Evolutionary conservation across 2,329 filamentous ascomycete species (phyloP), one percentile per base, ranked within the genome.

Genomic region (Didymella glomerata): DNA sequence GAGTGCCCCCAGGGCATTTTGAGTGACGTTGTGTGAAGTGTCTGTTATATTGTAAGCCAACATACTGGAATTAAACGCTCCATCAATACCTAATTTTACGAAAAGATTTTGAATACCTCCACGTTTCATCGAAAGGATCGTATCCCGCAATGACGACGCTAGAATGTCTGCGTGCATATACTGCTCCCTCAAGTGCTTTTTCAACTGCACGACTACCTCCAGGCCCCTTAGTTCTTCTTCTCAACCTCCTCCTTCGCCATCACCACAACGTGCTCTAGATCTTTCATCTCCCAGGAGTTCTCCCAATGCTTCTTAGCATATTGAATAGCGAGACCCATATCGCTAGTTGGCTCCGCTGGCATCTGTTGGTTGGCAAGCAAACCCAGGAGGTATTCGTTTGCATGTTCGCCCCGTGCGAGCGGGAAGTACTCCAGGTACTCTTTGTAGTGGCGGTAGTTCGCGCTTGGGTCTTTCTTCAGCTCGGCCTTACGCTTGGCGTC

Each of bases 291-390:
- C 10, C 48, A 42, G 13, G 38, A 66, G 3, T 20, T 24, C 2
- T 64, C 48, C 63, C 66, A 68, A 16, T 64, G 20, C 1, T 53
- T 42, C 38, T 65, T 67, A 0, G 65, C 65, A 3, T 57, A 65
- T 4, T 10, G 9, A 2, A 68, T 57, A 2, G 63, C 63, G 0
- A 66, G 40, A 14, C 45, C 54, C 10, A 57, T 54, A 11, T 68
- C 65, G 24, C 54, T 49, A 0, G 53, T 34, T 1, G 28, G 11
- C 2, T 66, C 60, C 3, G 32, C 16, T 0, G 61, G 63, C 36
- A 64, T 54, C 1, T 6, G 4, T 13, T 56, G 57, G 2, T 67
- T 67, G 1, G 66, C 63, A 4, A 66, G 52, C 0, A 68, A 28
- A 2, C 38, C 45, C 0, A 16, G 14, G 1, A 54, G 45, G 14